A percentile compares a stretch with the other conserved stretches of the same genome.
Evolutionary conservation across 169 alveolate species (phyloP).

Genomic region (Perkinsus chesapeaki): DNA sequence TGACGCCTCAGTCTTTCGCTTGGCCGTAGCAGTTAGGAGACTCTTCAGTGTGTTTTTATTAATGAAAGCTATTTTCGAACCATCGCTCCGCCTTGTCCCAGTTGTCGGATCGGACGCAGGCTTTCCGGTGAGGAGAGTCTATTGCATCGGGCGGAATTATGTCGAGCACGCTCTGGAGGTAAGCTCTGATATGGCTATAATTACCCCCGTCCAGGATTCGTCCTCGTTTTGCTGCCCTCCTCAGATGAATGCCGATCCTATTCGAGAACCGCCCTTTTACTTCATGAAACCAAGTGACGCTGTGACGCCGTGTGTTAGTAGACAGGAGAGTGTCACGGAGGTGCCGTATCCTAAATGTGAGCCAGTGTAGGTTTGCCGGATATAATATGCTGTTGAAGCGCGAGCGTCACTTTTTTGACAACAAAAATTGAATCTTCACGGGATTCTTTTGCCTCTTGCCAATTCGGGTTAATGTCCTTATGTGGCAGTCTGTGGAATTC

Average conservation of each 20-base stretch:
- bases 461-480: no score
- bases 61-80: not conserved
- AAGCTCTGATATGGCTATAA: not conserved
- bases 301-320: not conserved
- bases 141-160: not conserved
- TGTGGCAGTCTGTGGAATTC: no score
- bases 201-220: no score
- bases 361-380: no score
- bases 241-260: not conserved
- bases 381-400: no score
- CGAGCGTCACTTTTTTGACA: no score
- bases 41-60: not conserved
- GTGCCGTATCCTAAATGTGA: not conserved
- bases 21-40: not conserved
- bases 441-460: no score
- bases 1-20: not conserved
- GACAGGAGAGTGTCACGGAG: not conserved
- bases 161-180: not conserved
- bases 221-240: no score
- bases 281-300: not conserved
- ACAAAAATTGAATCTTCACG: no score
- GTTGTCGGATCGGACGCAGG: not conserved
- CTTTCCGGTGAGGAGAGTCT: not conserved
- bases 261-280: not conserved
- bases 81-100: not conserved